Evolutionary conservation across 2,329 filamentous ascomycete species (phyloP), one percentile per base, ranked within the genome.

Genomic region (Hypomyces rosellus): DNA sequence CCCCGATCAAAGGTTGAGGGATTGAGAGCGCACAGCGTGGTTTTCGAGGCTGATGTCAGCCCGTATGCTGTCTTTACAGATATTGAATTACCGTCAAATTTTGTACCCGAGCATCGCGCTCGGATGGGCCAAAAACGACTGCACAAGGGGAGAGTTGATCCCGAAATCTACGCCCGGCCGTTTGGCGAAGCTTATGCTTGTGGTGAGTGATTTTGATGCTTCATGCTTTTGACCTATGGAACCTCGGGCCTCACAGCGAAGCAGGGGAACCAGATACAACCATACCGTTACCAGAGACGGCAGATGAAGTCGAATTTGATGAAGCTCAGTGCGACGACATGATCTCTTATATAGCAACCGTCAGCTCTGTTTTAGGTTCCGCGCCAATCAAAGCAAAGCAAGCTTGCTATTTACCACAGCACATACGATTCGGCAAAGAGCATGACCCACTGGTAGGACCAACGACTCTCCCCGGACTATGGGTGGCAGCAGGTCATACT

Each of bases 101-200:
- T 84, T 64, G 68, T 79, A 3, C 75, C 75, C 3, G 72, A 69
- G 57, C 77, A 78, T 58, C 71, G 74, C 46, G 65, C 67, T 51
- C 65, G 61, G 57, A 64, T 68, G 62, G 76, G 72, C 52, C 73
- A 78, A 63, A 74, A 71, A 70, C 71, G 75, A 61, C 70, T 69
- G 60, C 80, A 78, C 68, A 74, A 75, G 52, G 77, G 82, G 25
- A 78, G 78, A 15, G 89, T 89, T 12, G 84, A 89, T 22, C 93
- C 93, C 0, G 93, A 99, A 67, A 93, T 97, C 55, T 99, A 99
- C 65, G 88, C 93, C 1, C 80, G 93, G 4, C 91, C 91, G 0
- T 86, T 89, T 64, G 81, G 86, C 49, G 91, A 96, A 65, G 86
- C 96, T 11, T 99, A 99, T 66, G 91, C 89, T 1, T 99, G 93